These are phyloP conservation scores for Dichomitus squalens DNA, from an alignment of 1,284 basidiomycete species.

Conservation along the genomic window DNA sequence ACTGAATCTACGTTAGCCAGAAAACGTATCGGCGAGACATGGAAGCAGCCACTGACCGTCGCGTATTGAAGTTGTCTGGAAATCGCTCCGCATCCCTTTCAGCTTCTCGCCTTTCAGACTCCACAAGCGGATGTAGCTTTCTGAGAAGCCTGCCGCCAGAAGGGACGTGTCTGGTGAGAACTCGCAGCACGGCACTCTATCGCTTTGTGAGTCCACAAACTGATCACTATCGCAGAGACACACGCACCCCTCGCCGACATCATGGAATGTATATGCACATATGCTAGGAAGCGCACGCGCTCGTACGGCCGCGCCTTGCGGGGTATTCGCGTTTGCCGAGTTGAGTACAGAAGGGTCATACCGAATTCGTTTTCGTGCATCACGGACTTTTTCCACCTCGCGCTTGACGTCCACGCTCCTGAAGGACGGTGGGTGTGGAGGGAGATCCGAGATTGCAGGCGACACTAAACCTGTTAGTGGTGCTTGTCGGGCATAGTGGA, in stretches of 20 bases:
- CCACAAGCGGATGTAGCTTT: slow-evolving; percentile 96
- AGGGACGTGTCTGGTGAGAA: slow-evolving; percentile 93
- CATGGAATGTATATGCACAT: slow-evolving; percentile 91
- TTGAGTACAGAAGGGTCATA: slow-evolving; percentile 74
- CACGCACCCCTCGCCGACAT: slow-evolving; percentile 86
- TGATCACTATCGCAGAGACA: not conserved
- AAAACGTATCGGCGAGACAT: not conserved
- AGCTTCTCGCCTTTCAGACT: slow-evolving; percentile 92
- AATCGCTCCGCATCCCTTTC: slow-evolving; percentile 76
- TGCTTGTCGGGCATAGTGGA: slow-evolving; percentile 52
- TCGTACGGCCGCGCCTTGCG: slow-evolving; percentile 56
- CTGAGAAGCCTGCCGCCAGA: slow-evolving; percentile 96
- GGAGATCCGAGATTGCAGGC: slow-evolving; percentile 75
- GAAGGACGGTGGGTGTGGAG: slow-evolving; percentile 81
- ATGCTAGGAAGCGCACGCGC: slow-evolving; percentile 83
- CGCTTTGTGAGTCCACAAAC: not conserved
- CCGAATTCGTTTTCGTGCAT: slow-evolving; percentile 88
- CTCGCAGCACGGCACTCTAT: slow-evolving; percentile 81
- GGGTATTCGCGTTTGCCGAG: slow-evolving; percentile 55
- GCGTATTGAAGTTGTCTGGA: slow-evolving; percentile 64
- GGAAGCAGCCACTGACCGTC: slow-evolving; percentile 61
- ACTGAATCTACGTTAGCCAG: slow-evolving; percentile 41
- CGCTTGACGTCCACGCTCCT: slow-evolving; percentile 88
- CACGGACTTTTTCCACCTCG: slow-evolving; percentile 89
- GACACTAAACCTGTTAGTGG: slow-evolving; percentile 52